Evolutionary conservation across 225 moss, liverwort and hornwort species (phyloP).

Genomic region (Antitrichia curtipendula): DNA sequence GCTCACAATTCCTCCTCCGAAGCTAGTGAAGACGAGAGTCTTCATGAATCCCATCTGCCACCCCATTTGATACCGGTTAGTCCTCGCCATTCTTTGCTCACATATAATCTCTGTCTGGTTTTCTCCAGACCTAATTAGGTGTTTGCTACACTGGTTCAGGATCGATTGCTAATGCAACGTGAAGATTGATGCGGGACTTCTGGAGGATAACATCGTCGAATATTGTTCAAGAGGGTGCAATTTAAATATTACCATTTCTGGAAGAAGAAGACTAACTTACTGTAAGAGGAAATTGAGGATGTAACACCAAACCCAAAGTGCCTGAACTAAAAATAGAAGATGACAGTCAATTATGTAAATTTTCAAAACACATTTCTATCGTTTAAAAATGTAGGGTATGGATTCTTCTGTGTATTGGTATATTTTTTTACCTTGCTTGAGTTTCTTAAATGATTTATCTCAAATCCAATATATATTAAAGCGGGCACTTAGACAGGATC

Average conservation of each 20-base stretch:
- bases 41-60: neutral
- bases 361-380: neutral
- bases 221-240: neutral
- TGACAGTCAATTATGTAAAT: neutral
- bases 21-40: neutral
- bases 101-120: neutral
- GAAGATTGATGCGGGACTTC: neutral
- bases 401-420: neutral
- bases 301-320: neutral
- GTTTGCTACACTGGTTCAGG: neutral
- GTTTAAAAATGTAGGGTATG: neutral
- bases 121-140: neutral
- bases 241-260: neutral
- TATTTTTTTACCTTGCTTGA: neutral
- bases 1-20: constrained; percentile 20
- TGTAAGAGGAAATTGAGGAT: neutral
- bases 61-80: constrained; percentile 21
- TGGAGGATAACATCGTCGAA: neutral
- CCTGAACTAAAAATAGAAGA: neutral
- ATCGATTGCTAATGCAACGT: neutral
- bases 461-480: neutral
- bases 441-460: neutral
- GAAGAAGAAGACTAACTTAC: neutral
- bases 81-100: neutral
- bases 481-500: neutral